Evolutionary conservation across 1,139 yeast species (phyloP).

Genomic region (Suhomyces choctaworum): DNA sequence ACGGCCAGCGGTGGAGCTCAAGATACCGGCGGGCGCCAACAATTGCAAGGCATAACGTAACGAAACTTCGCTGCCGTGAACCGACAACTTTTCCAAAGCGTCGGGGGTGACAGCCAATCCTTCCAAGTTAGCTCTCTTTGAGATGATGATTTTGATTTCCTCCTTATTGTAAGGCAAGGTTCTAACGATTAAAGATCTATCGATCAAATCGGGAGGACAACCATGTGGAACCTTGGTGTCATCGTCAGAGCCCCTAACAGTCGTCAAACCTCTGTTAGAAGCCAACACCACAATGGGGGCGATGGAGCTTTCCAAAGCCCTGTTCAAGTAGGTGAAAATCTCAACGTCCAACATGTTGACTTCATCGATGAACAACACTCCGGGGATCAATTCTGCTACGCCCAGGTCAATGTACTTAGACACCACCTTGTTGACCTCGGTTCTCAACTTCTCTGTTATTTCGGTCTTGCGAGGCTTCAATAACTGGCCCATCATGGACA

Average conservation of each 20-base stretch:
- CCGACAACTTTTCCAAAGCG: conserved; percentile 73
- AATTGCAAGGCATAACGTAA: conserved; percentile 90
- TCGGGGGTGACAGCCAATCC: conserved; percentile 60
- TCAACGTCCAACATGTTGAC: conserved; percentile 97
- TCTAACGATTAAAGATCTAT: conserved; percentile 85
- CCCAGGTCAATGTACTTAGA: conserved; percentile 97
- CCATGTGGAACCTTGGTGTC: conserved; percentile 84
- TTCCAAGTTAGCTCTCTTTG: conserved; percentile 79
- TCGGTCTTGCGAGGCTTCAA: conserved; percentile 98
- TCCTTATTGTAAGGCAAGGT: conserved; percentile 83
- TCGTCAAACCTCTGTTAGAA: conserved; percentile 90
- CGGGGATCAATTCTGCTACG: conserved; percentile 96
- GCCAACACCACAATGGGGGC: conserved; percentile 96
- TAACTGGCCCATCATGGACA: conserved; percentile 98
- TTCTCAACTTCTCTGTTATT: conserved; percentile 91
- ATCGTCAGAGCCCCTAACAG: conserved; percentile 86
- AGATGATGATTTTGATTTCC: conserved; percentile 79
- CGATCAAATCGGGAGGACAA: conserved; percentile 91
- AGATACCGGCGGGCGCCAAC: conserved; percentile 85
- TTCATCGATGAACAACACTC: conserved; percentile 95
- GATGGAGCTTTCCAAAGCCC: conserved; percentile 87
- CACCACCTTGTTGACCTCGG: conserved; percentile 93
- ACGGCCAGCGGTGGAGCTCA: conserved; percentile 74
- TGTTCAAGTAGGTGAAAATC: conserved; percentile 88
- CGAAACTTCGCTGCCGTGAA: conserved; percentile 71